Base-by-base conservation (phyloP, 495 filamentous ascomycete genomes). In the Tuber melanosporum region DNA sequence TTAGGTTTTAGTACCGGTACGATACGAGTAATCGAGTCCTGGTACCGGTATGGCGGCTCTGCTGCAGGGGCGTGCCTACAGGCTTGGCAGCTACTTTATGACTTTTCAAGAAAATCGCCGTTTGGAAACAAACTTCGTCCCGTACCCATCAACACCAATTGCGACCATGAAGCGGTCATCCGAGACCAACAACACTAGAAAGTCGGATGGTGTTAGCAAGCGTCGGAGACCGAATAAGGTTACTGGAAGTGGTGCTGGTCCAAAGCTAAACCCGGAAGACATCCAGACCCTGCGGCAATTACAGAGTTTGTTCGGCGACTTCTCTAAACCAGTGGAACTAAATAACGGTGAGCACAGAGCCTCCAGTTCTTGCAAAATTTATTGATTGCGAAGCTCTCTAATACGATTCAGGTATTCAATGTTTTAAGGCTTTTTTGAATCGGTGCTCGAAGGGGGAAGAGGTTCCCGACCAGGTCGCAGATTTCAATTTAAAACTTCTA, bases 401-500 rank as follows among this genome's bases (percentile, higher is more conserved):
- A 72, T 66, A 36, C 2, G 49, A 73, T 66, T 39, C 36, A 83
- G 82, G 82, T 46, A 15, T 83, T 19, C 76, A 82, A n/a, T 70
- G 71, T 19, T 77, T 83, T 52, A 78, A 75, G 66, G 74, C 70
- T 8, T 83, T 83, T 46, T 72, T 80, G 26, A 72, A 70, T 20
- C 72, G 77, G 46, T 80, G 79, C 46, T 80, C 75, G 3, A 79
- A 71, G 45, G 73, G 72, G 46, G 62, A 46, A 22, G 79, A 77
- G 74, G 43, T 73, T 45, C 71, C 74, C 4, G 82, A 80, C 15
- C 66, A 70, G 17, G 74, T 69, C 22, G 52, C 74, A n/a, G 72
- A 47, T 8, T 70, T 44, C 66, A 83, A 83, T 77, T 42, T 79
- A 42, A 73, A 70, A 39, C 72, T 83, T 69, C 52, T 83, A 44